Conservation (phyloP, 345 rosid species). For the Corymbia maculata region DNA sequence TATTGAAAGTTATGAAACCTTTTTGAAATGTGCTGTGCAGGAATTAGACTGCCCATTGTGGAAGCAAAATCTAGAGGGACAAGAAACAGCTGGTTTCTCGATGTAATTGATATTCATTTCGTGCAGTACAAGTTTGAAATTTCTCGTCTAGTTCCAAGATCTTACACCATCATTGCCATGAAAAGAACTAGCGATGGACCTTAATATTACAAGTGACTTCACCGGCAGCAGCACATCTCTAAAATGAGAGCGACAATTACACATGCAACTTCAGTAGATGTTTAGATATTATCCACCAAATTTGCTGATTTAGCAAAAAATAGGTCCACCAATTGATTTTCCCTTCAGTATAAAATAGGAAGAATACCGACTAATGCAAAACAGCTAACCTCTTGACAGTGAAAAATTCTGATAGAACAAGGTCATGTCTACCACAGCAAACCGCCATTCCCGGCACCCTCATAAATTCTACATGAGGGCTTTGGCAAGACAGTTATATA, state of each 20-base stretch:
- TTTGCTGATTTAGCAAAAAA: neutral
- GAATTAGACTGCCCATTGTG: neutral
- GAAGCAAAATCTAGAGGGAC: neutral
- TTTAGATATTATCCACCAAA: neutral
- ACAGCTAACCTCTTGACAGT: neutral
- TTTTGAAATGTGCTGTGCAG: neutral
- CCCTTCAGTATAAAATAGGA: neutral
- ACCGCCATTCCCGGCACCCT: neutral
- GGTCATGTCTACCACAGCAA: neutral
- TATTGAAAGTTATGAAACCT: neutral
- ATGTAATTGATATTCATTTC: neutral
- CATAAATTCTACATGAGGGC: neutral
- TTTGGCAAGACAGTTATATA: neutral
- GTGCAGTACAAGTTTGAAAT: neutral
- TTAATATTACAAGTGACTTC: neutral
- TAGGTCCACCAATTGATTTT: neutral
- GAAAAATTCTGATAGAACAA: neutral
- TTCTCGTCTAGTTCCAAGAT: neutral
- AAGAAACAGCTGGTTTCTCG: neutral
- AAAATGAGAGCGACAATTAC: neutral
- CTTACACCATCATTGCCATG: neutral
- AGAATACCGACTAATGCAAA: neutral
- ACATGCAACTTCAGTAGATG: neutral
- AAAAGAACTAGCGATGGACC: neutral
- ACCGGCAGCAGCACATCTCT: neutral